Evolutionary conservation across 2,329 filamentous ascomycete species (phyloP).

Genomic region (Tolypocladium endophyticum): DNA sequence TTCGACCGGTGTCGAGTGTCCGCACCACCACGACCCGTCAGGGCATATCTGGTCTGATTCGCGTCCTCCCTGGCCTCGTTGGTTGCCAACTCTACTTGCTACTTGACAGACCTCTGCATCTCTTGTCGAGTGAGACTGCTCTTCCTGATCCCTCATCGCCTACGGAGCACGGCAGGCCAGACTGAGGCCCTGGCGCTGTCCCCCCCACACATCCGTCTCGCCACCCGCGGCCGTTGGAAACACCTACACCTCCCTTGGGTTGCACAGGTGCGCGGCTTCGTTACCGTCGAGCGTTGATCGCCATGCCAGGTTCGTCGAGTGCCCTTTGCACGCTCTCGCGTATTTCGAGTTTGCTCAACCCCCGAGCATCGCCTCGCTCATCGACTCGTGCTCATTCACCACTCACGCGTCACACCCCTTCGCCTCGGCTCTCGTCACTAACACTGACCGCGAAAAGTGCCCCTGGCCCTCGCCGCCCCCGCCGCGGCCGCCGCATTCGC

Average conservation of each 20-base stretch:
- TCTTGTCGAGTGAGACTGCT: background rate
- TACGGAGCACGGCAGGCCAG: background rate
- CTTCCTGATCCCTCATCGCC: background rate
- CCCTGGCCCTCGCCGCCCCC: conserved; percentile 44
- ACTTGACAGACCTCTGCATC: background rate
- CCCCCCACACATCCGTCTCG: background rate
- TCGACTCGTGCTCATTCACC: background rate
- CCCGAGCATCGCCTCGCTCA: background rate
- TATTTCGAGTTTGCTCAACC: too few species aligned
- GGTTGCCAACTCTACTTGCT: background rate
- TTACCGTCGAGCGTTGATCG: background rate
- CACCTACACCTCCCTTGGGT: too few species aligned
- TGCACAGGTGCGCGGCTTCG: background rate
- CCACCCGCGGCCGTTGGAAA: background rate
- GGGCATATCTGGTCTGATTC: background rate
- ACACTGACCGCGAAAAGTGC: conserved; percentile 16
- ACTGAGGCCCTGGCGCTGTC: background rate
- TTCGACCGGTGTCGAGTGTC: background rate
- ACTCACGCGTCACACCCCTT: background rate
- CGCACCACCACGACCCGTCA: background rate
- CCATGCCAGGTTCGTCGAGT: background rate
- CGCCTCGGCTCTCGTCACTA: background rate
- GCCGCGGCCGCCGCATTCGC: conserved; percentile 58
- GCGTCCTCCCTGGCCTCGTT: background rate
- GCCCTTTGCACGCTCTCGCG: background rate